A percentile compares a stretch with the other conserved stretches of the same genome.
phyloP scores from a whole-genome alignment of 306 rosid species.

The Calophaca sinica region DNA sequence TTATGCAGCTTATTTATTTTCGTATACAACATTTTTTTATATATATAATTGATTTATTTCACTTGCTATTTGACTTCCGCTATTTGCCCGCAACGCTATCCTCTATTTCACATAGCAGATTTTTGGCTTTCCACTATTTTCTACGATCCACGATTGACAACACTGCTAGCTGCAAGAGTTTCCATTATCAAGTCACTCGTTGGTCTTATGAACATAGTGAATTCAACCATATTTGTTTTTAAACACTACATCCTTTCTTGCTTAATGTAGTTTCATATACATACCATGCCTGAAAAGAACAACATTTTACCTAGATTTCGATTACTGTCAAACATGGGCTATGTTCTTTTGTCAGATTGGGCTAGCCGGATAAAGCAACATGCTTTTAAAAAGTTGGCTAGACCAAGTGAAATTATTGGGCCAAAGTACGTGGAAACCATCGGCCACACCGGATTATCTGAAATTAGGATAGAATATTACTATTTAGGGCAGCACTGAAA shows the following conservation, averaged over 20 bases:
- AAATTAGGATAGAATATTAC: constrained; percentile 14
- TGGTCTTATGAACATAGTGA: constrained; percentile 28
- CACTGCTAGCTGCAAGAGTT: constrained; percentile 14
- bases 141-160: too few species aligned
- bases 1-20: too few species aligned
- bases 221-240: constrained; percentile 11
- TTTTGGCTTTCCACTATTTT: too few species aligned
- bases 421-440: neutral
- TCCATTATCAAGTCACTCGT: neutral
- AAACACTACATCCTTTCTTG: neutral
- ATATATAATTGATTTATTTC: too few species aligned
- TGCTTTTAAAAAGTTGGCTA: neutral
- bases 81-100: too few species aligned
- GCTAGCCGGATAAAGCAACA: neutral
- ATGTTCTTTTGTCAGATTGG: constrained; percentile 16
- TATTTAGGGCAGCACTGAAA: neutral
- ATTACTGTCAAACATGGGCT: constrained; percentile 19
- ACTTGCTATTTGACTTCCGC: too few species aligned
- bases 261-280: constrained; percentile 13
- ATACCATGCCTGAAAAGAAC: neutral
- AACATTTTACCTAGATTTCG: neutral
- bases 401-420: constrained; percentile 29
- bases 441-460: neutral
- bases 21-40: too few species aligned
- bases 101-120: too few species aligned